Conservation (phyloP, 768 basidiomycete genomes). For the Clathrus columnatus region DNA sequence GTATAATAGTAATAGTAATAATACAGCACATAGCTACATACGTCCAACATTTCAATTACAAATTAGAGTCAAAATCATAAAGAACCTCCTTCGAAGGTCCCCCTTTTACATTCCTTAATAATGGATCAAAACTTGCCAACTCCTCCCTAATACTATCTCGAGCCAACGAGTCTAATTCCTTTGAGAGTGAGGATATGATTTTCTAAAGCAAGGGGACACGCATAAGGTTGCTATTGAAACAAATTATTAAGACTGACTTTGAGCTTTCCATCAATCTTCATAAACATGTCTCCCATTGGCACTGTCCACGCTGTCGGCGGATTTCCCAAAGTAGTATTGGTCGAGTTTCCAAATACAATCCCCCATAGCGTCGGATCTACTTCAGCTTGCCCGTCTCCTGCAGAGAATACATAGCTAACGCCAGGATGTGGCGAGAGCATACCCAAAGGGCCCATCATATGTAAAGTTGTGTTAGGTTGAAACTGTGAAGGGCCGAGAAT, state of each 20-base stretch:
- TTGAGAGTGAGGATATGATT: conserved; percentile 68
- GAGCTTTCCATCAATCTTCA: conserved; percentile 77
- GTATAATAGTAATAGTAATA: not conserved
- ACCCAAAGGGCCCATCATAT: conserved; percentile 71
- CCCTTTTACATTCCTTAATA: conserved; percentile 48
- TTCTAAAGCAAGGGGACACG: no score
- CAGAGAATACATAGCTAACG: conserved; percentile 66
- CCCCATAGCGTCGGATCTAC: conserved; percentile 58
- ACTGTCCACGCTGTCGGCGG: conserved; percentile 57
- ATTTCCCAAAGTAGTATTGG: conserved; percentile 30
- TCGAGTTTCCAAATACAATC: conserved; percentile 45
- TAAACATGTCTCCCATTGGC: conserved; percentile 57
- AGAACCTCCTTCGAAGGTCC: not conserved
- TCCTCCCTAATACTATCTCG: conserved; percentile 77
- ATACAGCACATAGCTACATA: not conserved
- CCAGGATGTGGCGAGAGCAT: conserved; percentile 72
- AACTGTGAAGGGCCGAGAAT: conserved; percentile 79
- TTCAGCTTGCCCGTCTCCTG: conserved; percentile 33
- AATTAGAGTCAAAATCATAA: not conserved
- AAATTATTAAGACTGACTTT: conserved; percentile 63
- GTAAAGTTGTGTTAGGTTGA: conserved; percentile 33
- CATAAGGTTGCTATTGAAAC: not conserved
- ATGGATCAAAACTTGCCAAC: conserved; percentile 70
- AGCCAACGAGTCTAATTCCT: conserved; percentile 79
- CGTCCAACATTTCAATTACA: not conserved